phyloP scores from a whole-genome alignment of 139 green algal genomes.

The Asterochloris sp. region DNA sequence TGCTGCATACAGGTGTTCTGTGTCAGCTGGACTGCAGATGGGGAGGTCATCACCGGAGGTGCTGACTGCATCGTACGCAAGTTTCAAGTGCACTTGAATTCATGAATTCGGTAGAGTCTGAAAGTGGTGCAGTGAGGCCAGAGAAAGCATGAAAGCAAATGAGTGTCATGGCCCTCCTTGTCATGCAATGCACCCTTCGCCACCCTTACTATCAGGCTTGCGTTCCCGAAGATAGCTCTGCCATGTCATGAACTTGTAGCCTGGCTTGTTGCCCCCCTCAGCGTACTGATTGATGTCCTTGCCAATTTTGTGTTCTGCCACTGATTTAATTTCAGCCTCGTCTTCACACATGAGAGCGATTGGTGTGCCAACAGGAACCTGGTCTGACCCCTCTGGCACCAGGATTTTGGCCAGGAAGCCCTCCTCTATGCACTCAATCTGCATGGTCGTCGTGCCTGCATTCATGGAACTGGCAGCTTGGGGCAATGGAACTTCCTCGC shows the following conservation, averaged over 20 bases:
- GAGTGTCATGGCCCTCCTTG: not conserved
- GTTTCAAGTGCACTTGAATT: not conserved
- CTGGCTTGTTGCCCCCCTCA: not conserved
- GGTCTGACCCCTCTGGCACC: not conserved
- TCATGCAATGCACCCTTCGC: not conserved
- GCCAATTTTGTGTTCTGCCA: not conserved
- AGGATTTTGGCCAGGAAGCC: constrained; percentile 6
- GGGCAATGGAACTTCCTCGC: too few relatives aligned
- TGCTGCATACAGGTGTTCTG: constrained; percentile 17
- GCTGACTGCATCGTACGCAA: constrained; percentile 13
- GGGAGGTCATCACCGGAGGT: constrained; percentile 3
- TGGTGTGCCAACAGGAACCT: constrained; percentile 3
- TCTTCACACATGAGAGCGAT: constrained; percentile 11
- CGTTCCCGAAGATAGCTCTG: constrained; percentile 11
- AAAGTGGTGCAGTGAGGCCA: not conserved
- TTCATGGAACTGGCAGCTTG: too few relatives aligned
- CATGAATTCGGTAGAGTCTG: not conserved
- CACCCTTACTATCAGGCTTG: constrained; percentile 1
- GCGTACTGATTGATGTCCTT: not conserved
- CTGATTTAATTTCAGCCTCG: not conserved
- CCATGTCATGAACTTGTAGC: constrained; percentile 11
- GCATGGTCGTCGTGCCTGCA: constrained; percentile 8
- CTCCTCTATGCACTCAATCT: constrained; percentile 12
- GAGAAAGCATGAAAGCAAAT: not conserved
- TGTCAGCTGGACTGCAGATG: constrained; percentile 11